Percentiles rank a stretch among this genome's conserved stretches.
phyloP scores from a whole-genome alignment of 2,329 filamentous ascomycete species.

The Neurospora crassa region DNA sequence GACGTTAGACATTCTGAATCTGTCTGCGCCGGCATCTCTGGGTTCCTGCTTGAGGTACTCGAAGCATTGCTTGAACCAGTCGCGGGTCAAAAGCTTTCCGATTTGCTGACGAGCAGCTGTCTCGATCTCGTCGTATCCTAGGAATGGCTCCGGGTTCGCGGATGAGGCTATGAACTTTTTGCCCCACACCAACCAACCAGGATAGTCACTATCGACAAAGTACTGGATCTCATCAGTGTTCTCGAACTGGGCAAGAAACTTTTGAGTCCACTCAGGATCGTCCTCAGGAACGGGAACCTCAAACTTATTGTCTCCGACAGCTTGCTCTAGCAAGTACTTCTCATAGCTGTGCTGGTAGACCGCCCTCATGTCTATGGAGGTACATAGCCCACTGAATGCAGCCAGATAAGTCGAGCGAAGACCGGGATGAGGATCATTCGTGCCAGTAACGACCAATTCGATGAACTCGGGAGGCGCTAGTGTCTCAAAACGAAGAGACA shows the following conservation, averaged over 20 bases:
- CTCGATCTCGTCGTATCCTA: conserved; percentile 72
- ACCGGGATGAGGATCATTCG: conserved; percentile 84
- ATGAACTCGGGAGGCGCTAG: conserved; percentile 76
- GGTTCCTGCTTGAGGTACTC: conserved; percentile 95
- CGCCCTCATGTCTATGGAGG: conserved; percentile 78
- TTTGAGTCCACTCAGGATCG: conserved; percentile 67
- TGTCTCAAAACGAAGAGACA: conserved; percentile 84
- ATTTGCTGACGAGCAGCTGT: conserved; percentile 65
- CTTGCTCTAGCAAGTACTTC: conserved; percentile 75
- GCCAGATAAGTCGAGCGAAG: conserved; percentile 73
- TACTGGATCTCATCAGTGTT: conserved; percentile 66
- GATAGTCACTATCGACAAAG: conserved; percentile 84
- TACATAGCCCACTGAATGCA: conserved; percentile 67
- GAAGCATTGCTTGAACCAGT: conserved; percentile 85
- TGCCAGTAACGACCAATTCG: conserved; percentile 69
- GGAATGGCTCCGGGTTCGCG: conserved; percentile 58
- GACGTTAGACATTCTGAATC: conserved; percentile 82
- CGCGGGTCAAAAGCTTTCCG: conserved; percentile 65
- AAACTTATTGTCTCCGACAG: conserved; percentile 68
- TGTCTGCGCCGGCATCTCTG: conserved; percentile 67
- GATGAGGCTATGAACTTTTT: conserved; percentile 75
- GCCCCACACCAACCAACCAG: conserved; percentile 94
- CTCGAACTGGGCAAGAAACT: conserved; percentile 70
- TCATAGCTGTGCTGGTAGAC: conserved; percentile 79
- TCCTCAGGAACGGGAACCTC: conserved; percentile 63